Base-by-base conservation (phyloP, 23 red algal genomes). In the Agarophyton chilense region DNA sequence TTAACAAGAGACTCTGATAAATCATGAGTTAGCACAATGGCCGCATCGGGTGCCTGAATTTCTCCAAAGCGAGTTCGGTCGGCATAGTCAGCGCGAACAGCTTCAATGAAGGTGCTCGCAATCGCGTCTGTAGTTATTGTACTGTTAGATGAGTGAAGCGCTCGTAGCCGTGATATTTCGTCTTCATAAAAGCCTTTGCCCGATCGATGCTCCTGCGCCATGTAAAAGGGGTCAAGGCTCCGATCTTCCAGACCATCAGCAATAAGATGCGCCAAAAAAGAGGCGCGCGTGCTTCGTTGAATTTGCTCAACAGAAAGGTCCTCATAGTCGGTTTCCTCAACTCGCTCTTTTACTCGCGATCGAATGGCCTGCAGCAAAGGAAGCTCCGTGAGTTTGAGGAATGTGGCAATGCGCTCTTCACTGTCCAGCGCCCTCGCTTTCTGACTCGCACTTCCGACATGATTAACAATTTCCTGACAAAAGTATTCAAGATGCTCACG, bases 1-100 rank as follows among this genome's bases (percentile, higher is more conserved):
- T 91, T 76, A 43, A 81, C 49, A 29, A 91, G 76, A 21, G 75
- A 67, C 33, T 91, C 76, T 28, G 88, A 91, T 58, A 91, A 60
- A 61, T 91, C 88, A 81, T 91, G 88, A 74, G 88, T 82, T 57
- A 91, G 58, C 35, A 91, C 88, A 56, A 91, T 63, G 10, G 88
- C 88, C 33, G 88, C 88, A 61, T 91, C 77, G 10, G 88, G 88
- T 3, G 88, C 64, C 25, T 24, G 58, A 71, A 91, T 91, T 72
- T 91, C 88, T 25, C 88, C 88, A 34, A 91, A 91, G 12, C 88
- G 74, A 29, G 77, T 76, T 41, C 72, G 64, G 42, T 82, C 49
- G 19, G 38, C 49, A 25, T 91, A 91, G 14, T 63, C 77, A 42
- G 60, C 70, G 39, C 57, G 70, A 40, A 91, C 77, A 12, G 49